phyloP scores from a whole-genome alignment of 2,329 filamentous ascomycete genomes.

The Colletotrichum brevisporum region DNA sequence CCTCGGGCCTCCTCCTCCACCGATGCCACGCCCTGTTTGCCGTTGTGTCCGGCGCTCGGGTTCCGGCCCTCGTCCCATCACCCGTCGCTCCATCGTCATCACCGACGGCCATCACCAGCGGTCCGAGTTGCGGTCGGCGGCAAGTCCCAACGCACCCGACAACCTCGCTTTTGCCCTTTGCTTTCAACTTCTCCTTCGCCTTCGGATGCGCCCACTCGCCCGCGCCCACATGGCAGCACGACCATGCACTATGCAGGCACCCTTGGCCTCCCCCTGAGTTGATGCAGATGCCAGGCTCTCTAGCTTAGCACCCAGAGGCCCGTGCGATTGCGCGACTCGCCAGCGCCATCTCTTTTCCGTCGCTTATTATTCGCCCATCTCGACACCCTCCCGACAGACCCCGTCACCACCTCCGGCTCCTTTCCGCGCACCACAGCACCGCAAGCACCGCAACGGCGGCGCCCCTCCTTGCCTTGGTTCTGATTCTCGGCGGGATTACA shows the following conservation, averaged over 20 bases:
- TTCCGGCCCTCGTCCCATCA: no score
- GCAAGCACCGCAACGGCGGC: neutral
- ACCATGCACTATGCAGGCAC: slow-evolving; percentile 26
- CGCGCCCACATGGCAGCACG: slow-evolving; percentile 26
- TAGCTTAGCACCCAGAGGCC: slow-evolving; percentile 23
- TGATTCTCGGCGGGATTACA: slow-evolving; percentile 13
- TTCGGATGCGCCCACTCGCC: slow-evolving; percentile 23
- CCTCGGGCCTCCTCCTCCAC: no score
- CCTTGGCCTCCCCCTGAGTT: slow-evolving; percentile 34
- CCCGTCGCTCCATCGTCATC: neutral
- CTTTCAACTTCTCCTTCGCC: neutral
- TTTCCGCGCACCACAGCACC: slow-evolving; percentile 6
- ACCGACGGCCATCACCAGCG: no score
- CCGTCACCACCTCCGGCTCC: slow-evolving; percentile 6
- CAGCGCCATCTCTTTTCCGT: neutral
- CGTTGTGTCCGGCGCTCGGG: no score
- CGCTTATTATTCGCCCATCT: slow-evolving; percentile 29
- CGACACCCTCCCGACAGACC: slow-evolving; percentile 25
- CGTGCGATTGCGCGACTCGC: slow-evolving; percentile 26
- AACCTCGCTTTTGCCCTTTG: neutral
- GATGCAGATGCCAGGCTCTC: slow-evolving; percentile 23
- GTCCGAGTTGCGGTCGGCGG: no score
- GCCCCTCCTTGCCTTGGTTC: neutral
- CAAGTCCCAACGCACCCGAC: neutral
- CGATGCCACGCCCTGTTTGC: no score